Percentiles rank a stretch among this genome's conserved stretches.
phyloP scores from a whole-genome alignment of 2,329 filamentous ascomycete species.

The Pseudogymnoascus sp. region DNA sequence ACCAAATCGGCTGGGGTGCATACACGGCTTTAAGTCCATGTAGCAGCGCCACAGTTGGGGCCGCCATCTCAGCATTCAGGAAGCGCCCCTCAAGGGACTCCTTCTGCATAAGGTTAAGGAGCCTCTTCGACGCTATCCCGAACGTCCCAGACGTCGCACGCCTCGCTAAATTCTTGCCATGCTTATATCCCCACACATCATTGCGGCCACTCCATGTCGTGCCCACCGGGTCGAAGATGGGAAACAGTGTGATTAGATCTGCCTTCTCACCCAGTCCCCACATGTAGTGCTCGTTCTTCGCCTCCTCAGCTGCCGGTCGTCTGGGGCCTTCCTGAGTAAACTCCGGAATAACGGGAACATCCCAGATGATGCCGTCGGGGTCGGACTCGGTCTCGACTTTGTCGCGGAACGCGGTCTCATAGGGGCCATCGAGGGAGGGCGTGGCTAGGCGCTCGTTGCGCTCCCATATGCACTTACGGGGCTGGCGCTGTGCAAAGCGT shows the following conservation, averaged over 20 bases:
- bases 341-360: conserved; percentile 50
- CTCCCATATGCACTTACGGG: conserved; percentile 67
- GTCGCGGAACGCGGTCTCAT: conserved; percentile 58
- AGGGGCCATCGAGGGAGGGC: conserved; percentile 58
- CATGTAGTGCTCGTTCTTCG: conserved; percentile 58
- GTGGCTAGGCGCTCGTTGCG: conserved; percentile 67
- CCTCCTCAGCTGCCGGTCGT: conserved; percentile 47
- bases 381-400: conserved; percentile 36
- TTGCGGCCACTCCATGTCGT: conserved; percentile 67
- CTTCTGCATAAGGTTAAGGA: conserved; percentile 69
- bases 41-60: conserved; percentile 63
- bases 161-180: conserved; percentile 49
- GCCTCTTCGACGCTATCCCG: conserved; percentile 61
- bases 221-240: conserved; percentile 67
- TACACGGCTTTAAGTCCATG: conserved; percentile 75
- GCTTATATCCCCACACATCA: conserved; percentile 51
- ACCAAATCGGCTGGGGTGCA: conserved; percentile 71
- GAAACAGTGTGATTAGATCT: conserved; percentile 56
- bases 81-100: conserved; percentile 68
- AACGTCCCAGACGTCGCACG: conserved; percentile 74
- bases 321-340: conserved; percentile 55
- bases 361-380: conserved; percentile 47
- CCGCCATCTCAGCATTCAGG: conserved; percentile 74
- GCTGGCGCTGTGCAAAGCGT: conserved; percentile 58
- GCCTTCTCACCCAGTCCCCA: conserved; percentile 74